phyloP scores from a whole-genome alignment of 129 eudicot species.

The Saussurea involucrata region DNA sequence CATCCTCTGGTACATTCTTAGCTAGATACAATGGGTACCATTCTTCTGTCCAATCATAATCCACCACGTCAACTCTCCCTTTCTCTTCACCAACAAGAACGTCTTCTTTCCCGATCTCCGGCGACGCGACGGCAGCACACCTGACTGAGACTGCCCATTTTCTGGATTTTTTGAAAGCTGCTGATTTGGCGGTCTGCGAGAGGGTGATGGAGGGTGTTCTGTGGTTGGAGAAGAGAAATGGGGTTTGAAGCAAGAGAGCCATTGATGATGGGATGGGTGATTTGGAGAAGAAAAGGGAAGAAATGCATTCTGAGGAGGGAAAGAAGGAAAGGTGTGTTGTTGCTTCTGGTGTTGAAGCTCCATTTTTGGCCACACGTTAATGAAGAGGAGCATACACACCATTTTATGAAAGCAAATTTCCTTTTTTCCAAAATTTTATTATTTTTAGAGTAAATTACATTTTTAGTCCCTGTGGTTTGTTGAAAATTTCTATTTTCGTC shows the following conservation, averaged over 20 bases:
- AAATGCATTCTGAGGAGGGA: not conserved
- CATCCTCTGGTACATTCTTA: constrained; percentile 76
- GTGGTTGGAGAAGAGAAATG: constrained; percentile 10
- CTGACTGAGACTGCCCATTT: not conserved
- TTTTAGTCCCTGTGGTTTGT: too few relatives aligned
- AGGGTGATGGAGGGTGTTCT: constrained; percentile 23
- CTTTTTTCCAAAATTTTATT: too few relatives aligned
- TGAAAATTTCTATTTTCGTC: too few relatives aligned
- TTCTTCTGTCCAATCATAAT: constrained; percentile 90
- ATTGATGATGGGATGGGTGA: not conserved
- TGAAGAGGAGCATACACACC: not conserved
- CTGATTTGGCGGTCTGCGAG: constrained; percentile 9
- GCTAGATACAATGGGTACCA: constrained; percentile 86
- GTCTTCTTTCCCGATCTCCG: constrained; percentile 19
- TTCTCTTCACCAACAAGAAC: constrained; percentile 36
- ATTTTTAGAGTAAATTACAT: too few relatives aligned
- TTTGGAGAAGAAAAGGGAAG: not conserved
- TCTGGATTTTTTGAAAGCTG: not conserved
- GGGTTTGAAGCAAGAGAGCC: constrained; percentile 32
- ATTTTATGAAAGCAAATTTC: not conserved
- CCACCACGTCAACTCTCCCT: constrained; percentile 40
- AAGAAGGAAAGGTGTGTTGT: not conserved
- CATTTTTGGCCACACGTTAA: constrained; percentile 29
- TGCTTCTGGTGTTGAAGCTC: constrained; percentile 11
- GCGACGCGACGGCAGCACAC: constrained; percentile 10